Evolutionary conservation across 2,329 filamentous ascomycete species (phyloP).

Genomic region (Verticillium nonalfalfae): DNA sequence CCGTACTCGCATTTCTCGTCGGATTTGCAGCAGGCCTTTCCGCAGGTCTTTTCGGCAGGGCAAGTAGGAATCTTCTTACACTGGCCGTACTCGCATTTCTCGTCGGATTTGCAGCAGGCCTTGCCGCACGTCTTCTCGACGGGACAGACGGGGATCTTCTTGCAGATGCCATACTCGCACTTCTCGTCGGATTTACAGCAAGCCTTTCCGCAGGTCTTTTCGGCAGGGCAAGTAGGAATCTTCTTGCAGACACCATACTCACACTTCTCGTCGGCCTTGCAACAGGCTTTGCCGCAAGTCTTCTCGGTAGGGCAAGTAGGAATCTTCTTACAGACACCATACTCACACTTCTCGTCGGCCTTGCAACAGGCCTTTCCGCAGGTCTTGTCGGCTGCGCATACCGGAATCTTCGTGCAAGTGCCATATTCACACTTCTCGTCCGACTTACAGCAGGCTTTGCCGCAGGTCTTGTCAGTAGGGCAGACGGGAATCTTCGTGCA

Average conservation of each 20-base stretch:
- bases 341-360: not conserved
- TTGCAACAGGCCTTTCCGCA: not conserved
- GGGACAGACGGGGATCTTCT: not conserved
- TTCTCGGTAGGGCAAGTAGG: not conserved
- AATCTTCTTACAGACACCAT: not conserved
- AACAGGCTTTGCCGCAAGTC: not conserved
- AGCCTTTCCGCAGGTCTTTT: not conserved
- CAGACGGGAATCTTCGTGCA: not conserved
- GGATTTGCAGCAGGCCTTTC: not conserved
- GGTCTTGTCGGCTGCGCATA: not conserved
- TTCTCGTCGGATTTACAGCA: not conserved
- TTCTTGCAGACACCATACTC: not conserved
- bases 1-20: not conserved
- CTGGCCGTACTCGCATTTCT: not conserved
- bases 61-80: not conserved
- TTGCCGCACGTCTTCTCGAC: not conserved
- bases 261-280: not conserved
- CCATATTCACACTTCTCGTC: not conserved
- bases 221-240: not conserved
- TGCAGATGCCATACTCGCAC: not conserved
- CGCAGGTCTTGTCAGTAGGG: not conserved
- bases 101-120: not conserved
- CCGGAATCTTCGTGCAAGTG: not conserved
- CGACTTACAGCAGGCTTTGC: not conserved
- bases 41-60: not conserved